Base-by-base conservation (phyloP, 306 rosid genomes). In the Vigna trinervia region DNA sequence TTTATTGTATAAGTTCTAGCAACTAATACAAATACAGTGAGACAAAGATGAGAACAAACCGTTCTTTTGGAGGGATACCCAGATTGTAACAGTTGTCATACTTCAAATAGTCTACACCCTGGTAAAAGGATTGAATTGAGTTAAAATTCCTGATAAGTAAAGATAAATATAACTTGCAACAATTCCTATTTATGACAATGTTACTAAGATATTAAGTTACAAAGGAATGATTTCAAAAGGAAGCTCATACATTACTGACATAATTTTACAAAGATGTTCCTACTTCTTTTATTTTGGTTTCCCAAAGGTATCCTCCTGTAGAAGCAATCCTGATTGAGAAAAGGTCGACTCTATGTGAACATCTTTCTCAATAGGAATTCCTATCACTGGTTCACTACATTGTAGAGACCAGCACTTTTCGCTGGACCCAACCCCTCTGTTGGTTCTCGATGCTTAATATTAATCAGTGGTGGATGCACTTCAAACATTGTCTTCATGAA, bases 61-160 rank as follows among this genome's bases (percentile, higher is more conserved):
- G 85, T 82, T 89, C 36, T 57, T 88, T 69, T 14, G 99, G 97
- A 10, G 90, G 84, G 81, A 95, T 90, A 56, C 94, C 97, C 74
- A 89, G 83, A 82, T 95, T 95, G 90, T 2, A 92, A 80, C 97
- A 95, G 85, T 95, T 95, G 89, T 92, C 99, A 70, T 95, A 95
- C 87, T 95, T 95, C 90, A 95, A 83, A 86, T 92, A 95, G 87
- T 95, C 99, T 34, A 95, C 32, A 61, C 75, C 97, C 99, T 95
- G 86, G 65, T 58, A 68, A 77, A 45, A 87, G 43, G 61, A 74
- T 38, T 66, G 26, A 80, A 46, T 22, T 8, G 8, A 0, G 19
- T 41, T 41, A 41, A 65, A 39, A 5, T 34, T 32, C 76, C 50
- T 28, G n/a, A 13, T 20, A 59, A 43, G 57, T 28, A 34, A 60